Evolutionary conservation across 306 rosid genomes (phyloP), one percentile per base, ranked within the genome.

Genomic region (Corylus heterophylla): DNA sequence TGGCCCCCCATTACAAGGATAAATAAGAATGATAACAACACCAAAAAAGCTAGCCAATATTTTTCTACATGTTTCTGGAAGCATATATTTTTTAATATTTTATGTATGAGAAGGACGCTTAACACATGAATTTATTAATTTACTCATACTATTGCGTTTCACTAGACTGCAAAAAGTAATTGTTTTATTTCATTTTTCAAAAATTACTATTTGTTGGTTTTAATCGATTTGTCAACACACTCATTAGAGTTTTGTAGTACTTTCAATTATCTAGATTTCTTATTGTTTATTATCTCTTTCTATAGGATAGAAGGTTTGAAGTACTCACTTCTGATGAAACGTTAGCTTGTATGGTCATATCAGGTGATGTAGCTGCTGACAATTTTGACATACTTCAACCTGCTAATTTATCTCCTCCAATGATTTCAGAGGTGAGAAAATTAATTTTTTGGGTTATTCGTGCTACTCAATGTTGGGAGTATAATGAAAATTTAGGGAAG

Each of bases 311-410:
- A 5, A 20, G 91, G 91, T 71, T 86, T 91, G 76, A 94, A 94
- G 83, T 94, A 85, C 84, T 97, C 97, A 75, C 86, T 92, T 59
- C 76, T 94, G 78, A 93, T 92, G 48, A 94, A 91, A 90, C 88
- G 98, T 87, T 94, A 85, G 95, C 97, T 76, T 92, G 98, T 86
- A 91, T 91, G 97, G 90, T 89, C 77, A 84, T 94, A 82, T 87
- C 95, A 39, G 92, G 92, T 81, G 88, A 80, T 83, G 73, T 85
- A 70, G 81, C 79, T 78, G 64, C 89, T 66, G 88, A 89, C 85
- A 86, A 70, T 80, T 89, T 94, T 58, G 97, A 92, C 91, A 88
- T 92, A 63, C 98, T 94, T 85, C 98, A 90, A 79, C 97, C 97
- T 76, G 88, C 94, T 85, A 84, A 71, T 78, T 83, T 94, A 83